Base-by-base conservation (phyloP, 148 eudicot genomes). In the Amaranthus cruentus region DNA sequence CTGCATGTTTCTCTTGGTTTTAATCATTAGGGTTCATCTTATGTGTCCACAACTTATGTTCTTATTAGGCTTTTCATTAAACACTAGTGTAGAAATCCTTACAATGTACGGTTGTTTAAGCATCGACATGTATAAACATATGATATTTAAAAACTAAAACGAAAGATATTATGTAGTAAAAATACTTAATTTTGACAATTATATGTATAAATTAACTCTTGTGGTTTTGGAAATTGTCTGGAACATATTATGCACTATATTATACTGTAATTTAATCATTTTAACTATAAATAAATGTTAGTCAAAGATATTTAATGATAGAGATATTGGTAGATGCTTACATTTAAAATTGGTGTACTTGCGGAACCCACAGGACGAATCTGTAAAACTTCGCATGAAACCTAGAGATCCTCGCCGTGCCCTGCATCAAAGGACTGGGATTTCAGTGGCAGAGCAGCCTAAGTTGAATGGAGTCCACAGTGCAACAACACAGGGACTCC, bases 361-460 rank as follows among this genome's bases (percentile, higher is more conserved):
- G 75, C 83, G 76, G 83, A 84, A 60, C 73, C 59, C 83, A 75
- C 95, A 89, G 86, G 92, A 90, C 70, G 94, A 89, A 49, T 76
- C 77, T 2, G 84, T 83, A 63, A 96, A 84, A 81, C 73, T 84
- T 75, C 94, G 92, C 68, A 92, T 96, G 99, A 96, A 92, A 75
- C 91, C 96, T 51, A 95, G 97, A 75, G 96, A 96, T 74, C 97
- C 99, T 78, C 94, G 97, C n/a, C 94, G 97, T 72, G 76, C 76
- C 64, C 91, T 90, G 70, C 92, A 87, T 62, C 84, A 83, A 65
- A 88, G 78, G 67, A 72, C 62, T 68, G 83, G 75, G 46, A 81
- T 72, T 70, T 65, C 79, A 75, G 86, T 59, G 52, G 50, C 85
- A 64, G 88, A 88, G 78, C 89, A 80, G 65, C 55, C 72, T 14